phyloP scores from a whole-genome alignment of 345 rosid species.

The Linum lewisii region DNA sequence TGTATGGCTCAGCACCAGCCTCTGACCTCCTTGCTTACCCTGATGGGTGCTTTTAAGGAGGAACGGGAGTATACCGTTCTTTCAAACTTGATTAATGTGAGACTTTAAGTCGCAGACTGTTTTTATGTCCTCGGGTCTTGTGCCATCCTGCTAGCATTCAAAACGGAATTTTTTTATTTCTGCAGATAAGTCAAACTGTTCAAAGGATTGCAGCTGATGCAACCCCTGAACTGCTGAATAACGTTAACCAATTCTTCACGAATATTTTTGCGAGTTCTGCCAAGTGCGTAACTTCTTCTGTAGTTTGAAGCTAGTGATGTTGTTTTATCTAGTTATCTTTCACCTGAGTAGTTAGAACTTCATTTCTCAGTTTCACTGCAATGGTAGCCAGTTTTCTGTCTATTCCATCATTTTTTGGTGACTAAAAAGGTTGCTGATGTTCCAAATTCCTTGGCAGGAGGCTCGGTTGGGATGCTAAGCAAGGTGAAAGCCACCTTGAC shows the following conservation, averaged over 20 bases:
- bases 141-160: slow-evolving; percentile 9
- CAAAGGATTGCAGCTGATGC: slow-evolving; percentile 75
- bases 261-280: slow-evolving; percentile 53
- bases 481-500: slow-evolving; percentile 86
- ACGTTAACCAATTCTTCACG: slow-evolving; percentile 50
- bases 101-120: not conserved
- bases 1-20: slow-evolving; percentile 85
- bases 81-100: slow-evolving; percentile 74
- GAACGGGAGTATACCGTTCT: slow-evolving; percentile 75
- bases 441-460: slow-evolving; percentile 31
- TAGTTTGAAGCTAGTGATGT: not conserved
- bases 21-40: slow-evolving; percentile 66
- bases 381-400: too few relatives aligned
- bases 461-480: slow-evolving; percentile 87
- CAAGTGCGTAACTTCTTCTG: slow-evolving; percentile 39
- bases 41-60: slow-evolving; percentile 68
- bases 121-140: not conserved
- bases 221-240: slow-evolving; percentile 39
- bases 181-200: slow-evolving; percentile 66
- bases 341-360: not conserved
- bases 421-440: not conserved
- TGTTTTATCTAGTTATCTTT: not conserved
- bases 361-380: too few relatives aligned
- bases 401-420: too few relatives aligned
- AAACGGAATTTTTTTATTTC: slow-evolving; percentile 16